Base-by-base conservation (phyloP, 306 rosid species). In the Rosa lucieae region DNA sequence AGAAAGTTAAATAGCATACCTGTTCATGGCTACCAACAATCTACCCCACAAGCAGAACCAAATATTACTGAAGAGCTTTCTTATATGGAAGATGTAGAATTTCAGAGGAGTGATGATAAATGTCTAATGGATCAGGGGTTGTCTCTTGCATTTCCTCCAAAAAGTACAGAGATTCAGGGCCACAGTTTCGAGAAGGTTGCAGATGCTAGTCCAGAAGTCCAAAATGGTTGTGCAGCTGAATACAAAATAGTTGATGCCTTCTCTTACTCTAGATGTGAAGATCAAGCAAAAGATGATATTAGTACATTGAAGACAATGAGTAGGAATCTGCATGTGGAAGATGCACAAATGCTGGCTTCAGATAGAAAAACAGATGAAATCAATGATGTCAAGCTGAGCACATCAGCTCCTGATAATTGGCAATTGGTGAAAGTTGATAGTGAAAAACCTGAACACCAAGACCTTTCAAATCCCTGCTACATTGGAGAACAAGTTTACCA, bases 281-380 rank as follows among this genome's bases (percentile, higher is more conserved):
- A 88, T 61, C 49, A 72, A 77, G 79, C 76, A 70, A 87, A 87
- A 51, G 73, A 56, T 74, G 81, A 68, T 67, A 59, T 53, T 67
- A 78, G 26, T 67, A 79, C 67, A 58, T 76, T 67, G 68, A 77
- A 73, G 79, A 82, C 23, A 53, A 15, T 46, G 74, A 66, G 77
- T 15, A 48, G 37, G 42, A 66, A 61, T 13, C 40, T 61, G 43
- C 71, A n/a, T 79, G 85, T 67, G 67, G 80, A 74, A 79, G 86
- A 86, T 85, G 81, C 67, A 82, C 78, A 43, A 37, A 55, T 44
- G 63, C 81, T 74, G 65, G 82, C 74, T 23, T 47, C 78, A 23
- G 80, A 53, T n/a, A 75, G 58, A 23, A 78, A 46, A 69, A 40
- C 82, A 65, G 67, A 65, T 75, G 61, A 68, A 79, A 76, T 85